A percentile compares a stretch with the other conserved stretches of the same genome.
Conservation (phyloP, 495 filamentous ascomycete species). For the Astrothelium subdiscretum region DNA sequence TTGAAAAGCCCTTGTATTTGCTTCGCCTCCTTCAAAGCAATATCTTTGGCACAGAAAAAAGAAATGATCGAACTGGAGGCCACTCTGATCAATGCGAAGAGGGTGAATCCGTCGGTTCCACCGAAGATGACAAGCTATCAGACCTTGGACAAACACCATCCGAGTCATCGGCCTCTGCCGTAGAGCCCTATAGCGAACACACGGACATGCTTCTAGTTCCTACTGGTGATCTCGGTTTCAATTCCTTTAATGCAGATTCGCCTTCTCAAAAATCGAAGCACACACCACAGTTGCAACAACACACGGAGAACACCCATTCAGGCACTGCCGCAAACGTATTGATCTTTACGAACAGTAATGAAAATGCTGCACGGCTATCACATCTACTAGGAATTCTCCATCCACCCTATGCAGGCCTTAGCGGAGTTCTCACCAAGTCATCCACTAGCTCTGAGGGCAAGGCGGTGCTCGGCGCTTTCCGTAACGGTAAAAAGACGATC, state of each 20-base stretch:
- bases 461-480: constrained; percentile 52
- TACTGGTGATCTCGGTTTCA: constrained; percentile 18
- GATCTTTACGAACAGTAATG: constrained; percentile 82
- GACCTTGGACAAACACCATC: constrained; percentile 1
- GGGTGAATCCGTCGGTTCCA: constrained; percentile 15
- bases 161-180: background rate
- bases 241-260: constrained; percentile 23
- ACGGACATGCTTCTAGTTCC: constrained; percentile 9
- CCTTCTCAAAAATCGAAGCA: constrained; percentile 8
- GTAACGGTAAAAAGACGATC: constrained; percentile 50
- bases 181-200: constrained; percentile 10
- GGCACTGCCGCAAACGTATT: constrained; percentile 36
- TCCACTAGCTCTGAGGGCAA: constrained; percentile 53
- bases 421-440: constrained; percentile 65
- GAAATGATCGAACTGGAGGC: background rate
- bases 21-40: constrained; percentile 41
- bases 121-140: constrained; percentile 2
- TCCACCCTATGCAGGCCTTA: constrained; percentile 42
- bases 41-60: constrained; percentile 9
- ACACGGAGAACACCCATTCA: constrained; percentile 1
- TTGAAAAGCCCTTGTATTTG: constrained; percentile 77
- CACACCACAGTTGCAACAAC: constrained; percentile 14
- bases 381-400: constrained; percentile 61
- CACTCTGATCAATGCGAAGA: constrained; percentile 13
- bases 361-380: constrained; percentile 66